Conservation (phyloP, 225 moss, liverwort and hornwort species). For the Pseudisothecium myosuroides region DNA sequence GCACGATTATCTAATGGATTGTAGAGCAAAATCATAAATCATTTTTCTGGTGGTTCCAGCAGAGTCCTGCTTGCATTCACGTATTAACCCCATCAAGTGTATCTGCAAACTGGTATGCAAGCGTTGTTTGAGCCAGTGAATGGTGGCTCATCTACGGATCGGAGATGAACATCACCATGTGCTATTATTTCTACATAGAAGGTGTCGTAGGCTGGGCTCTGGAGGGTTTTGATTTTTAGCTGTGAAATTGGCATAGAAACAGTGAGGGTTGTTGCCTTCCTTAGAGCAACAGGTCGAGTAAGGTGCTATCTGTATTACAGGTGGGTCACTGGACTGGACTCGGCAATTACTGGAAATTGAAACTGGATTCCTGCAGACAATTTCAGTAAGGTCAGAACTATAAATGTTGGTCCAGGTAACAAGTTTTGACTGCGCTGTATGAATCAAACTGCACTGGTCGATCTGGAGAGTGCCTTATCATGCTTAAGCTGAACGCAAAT, state of each 20-base stretch:
- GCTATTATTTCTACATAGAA: background rate
- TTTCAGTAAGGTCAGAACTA: background rate
- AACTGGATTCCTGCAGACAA: background rate
- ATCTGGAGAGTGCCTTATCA: background rate
- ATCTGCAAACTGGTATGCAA: background rate
- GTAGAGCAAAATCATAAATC: background rate
- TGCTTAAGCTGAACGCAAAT: background rate
- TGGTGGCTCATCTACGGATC: background rate
- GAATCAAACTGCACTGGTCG: background rate
- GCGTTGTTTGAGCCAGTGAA: constrained; percentile 1
- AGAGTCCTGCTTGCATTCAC: background rate
- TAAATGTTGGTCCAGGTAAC: background rate
- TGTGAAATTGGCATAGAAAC: background rate
- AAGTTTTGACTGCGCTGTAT: background rate
- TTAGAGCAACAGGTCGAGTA: background rate
- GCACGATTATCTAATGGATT: background rate
- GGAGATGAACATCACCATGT: background rate
- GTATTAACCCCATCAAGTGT: background rate
- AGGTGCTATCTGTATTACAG: background rate
- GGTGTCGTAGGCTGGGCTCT: background rate
- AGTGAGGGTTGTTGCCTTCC: background rate
- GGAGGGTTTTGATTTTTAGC: background rate
- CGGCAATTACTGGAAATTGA: background rate
- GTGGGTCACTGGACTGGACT: background rate
- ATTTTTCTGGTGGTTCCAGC: background rate